These are phyloP conservation scores for Lecanoromycetidae sp. DNA, from an alignment of 2,329 filamentous ascomycete genomes.

Conservation along the genomic window DNA sequence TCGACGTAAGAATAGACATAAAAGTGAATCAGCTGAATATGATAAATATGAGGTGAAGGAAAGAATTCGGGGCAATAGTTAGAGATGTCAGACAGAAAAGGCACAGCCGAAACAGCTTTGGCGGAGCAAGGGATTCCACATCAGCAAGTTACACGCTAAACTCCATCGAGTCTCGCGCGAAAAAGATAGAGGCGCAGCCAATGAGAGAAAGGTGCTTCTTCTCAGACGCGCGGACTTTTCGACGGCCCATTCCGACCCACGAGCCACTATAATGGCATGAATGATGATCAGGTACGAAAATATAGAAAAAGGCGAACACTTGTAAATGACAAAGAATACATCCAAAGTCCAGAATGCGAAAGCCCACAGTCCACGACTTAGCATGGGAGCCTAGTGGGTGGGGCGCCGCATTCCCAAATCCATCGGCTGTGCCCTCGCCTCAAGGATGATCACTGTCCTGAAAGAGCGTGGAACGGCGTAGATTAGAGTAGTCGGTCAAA, in stretches of 20 bases:
- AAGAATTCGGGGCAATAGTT: background rate
- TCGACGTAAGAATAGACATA: background rate
- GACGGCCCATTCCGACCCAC: background rate
- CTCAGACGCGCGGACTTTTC: background rate
- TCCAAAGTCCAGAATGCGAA: too few species aligned
- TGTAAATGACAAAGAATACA: too few species aligned
- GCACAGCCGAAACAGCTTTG: too few species aligned
- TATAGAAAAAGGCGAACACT: too few species aligned
- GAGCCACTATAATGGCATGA: too few species aligned
- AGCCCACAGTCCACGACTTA: background rate
- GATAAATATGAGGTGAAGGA: slow-evolving; percentile 16
- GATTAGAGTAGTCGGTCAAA: too few species aligned
- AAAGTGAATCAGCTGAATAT: background rate
- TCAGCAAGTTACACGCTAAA: background rate
- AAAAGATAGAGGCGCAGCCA: background rate
- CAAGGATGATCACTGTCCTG: too few species aligned
- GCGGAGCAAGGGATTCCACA: too few species aligned
- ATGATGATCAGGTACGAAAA: too few species aligned
- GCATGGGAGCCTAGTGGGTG: background rate
- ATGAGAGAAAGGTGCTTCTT: background rate
- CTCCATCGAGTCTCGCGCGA: too few species aligned
- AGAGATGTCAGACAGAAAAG: slow-evolving; percentile 3
- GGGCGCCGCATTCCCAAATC: background rate
- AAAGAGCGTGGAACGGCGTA: too few species aligned
- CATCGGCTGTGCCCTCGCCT: background rate